Conservation (phyloP, 495 filamentous ascomycete species). For the Jackrogersella minutella region DNA sequence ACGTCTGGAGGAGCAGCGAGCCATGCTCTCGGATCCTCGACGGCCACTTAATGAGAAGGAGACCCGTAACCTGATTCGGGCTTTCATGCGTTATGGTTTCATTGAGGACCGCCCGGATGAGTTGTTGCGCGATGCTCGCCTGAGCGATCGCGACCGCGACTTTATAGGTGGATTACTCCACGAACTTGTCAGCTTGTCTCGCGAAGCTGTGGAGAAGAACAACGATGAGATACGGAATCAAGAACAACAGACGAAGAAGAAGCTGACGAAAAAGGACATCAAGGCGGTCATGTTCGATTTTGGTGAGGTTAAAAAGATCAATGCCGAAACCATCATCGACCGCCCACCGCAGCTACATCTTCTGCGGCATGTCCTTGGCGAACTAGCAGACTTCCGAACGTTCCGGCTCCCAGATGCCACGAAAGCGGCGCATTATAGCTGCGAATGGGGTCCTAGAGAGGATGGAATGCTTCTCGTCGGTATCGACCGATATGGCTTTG, state of each 20-base stretch:
- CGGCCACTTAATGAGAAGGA: slow-evolving; percentile 90
- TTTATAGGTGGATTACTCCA: slow-evolving; percentile 71
- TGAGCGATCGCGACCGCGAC: slow-evolving; percentile 79
- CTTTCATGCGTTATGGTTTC: slow-evolving; percentile 86
- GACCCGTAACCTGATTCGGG: slow-evolving; percentile 84
- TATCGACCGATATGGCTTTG: slow-evolving; percentile 91
- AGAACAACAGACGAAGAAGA: slow-evolving; percentile 75
- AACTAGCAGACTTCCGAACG: slow-evolving; percentile 68
- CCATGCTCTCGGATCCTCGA: slow-evolving; percentile 75
- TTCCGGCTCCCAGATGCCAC: slow-evolving; percentile 92
- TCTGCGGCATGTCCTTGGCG: slow-evolving; percentile 72
- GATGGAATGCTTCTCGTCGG: slow-evolving; percentile 97
- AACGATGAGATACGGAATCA: slow-evolving; percentile 73
- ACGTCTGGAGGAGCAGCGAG: slow-evolving; percentile 66
- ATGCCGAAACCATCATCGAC: slow-evolving; percentile 92
- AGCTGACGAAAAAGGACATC: slow-evolving; percentile 91
- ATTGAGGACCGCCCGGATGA: slow-evolving; percentile 87
- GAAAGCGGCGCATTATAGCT: slow-evolving; percentile 85
- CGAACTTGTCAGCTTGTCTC: slow-evolving; percentile 58
- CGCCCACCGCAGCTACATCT: slow-evolving; percentile 87
- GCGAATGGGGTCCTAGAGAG: slow-evolving; percentile 88
- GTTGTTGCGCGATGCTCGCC: slow-evolving; percentile 81
- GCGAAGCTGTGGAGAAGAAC: slow-evolving; percentile 76
- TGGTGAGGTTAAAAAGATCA: slow-evolving; percentile 88
- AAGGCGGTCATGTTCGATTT: slow-evolving; percentile 96